Evolutionary conservation across 495 filamentous ascomycete species (phyloP), one percentile per base, ranked within the genome.

Genomic region (Extremus antarcticus): DNA sequence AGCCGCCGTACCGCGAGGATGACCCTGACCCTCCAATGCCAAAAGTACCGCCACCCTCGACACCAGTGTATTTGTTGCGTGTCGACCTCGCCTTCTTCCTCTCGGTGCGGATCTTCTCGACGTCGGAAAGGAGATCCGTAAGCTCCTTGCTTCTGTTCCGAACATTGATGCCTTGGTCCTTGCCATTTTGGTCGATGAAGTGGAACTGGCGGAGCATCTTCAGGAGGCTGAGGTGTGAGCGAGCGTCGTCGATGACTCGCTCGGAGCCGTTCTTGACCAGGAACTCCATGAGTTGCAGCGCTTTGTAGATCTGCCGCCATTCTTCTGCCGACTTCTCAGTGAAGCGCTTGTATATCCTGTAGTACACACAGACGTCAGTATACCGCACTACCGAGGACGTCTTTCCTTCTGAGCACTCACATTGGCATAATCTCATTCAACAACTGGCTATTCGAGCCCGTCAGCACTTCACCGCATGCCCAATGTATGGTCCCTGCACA

Each of bases 371-470:
- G 41, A 45, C 15, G 41, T 39, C 35, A 39, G 35, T 39, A 39
- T n/a, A n/a, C n/a, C n/a, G n/a, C n/a, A n/a, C n/a, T n/a, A n/a
- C n/a, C n/a, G n/a, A n/a, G n/a, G n/a, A n/a, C n/a, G n/a, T n/a
- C n/a, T n/a, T 4, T 9, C 7, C 19, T 21, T n/a, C 17, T 7
- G 7, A 7, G n/a, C 41, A 21, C 41, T 45, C 41, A 45, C 41
- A 99, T 87, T 46, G 92, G 92, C 92, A 99, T 99, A 66, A 99
- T 97, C 70, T 99, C 92, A 68, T 95, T 97, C 32, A 99, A 85
- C 40, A 90, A 78, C 81, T 95, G 89, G 66, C 92, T 98, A 35
- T 35, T 35, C 29, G 21, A 22, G 40, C 43, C 40, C 49, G 53
- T 63, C 40, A 61, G 57, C 20, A 57, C 64, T 43, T 47, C 2